A percentile compares a stretch with the other conserved stretches of the same genome.
Evolutionary conservation across 495 filamentous ascomycete genomes (phyloP).

Genomic region (Wilcoxina mikolae): DNA sequence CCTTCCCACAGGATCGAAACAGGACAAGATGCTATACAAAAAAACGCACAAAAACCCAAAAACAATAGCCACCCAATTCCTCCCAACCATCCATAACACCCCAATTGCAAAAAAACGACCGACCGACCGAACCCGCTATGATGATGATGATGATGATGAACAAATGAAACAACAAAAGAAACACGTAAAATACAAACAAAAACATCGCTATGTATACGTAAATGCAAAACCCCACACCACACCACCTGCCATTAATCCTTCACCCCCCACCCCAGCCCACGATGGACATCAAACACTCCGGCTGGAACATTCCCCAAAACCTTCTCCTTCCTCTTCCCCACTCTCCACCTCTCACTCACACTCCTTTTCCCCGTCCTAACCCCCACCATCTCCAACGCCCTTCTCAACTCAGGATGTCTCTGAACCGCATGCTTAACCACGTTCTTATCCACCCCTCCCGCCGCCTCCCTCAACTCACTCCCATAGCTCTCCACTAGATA

Average conservation of each 20-base stretch:
- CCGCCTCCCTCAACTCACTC: constrained; percentile 13
- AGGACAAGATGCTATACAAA: too few relatives aligned
- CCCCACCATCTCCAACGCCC: constrained; percentile 19
- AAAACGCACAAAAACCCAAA: too few relatives aligned
- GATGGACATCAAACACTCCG: constrained; percentile 24
- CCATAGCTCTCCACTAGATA: constrained; percentile 23
- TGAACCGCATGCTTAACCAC: constrained; percentile 21
- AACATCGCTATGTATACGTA: not conserved
- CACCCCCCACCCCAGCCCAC: constrained; percentile 15
- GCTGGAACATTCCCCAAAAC: constrained; percentile 8
- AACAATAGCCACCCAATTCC: too few relatives aligned
- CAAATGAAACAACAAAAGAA: constrained; percentile 4
- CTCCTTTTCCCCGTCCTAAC: constrained; percentile 14
- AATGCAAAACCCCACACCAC: not conserved
- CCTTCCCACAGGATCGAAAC: too few relatives aligned
- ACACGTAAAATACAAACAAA: constrained; percentile 11
- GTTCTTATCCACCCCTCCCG: constrained; percentile 19
- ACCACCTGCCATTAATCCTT: not conserved
- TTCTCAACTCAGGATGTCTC: constrained; percentile 23
- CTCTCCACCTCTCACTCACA: constrained; percentile 12
- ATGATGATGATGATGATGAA: not conserved
- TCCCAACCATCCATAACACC: too few relatives aligned
- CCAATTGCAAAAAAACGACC: too few relatives aligned
- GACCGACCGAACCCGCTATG: not conserved
- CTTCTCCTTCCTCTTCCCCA: constrained; percentile 23